Evolutionary conservation across 225 moss, liverwort and hornwort genomes (phyloP).

Genomic region (Sphagnum contortum): DNA sequence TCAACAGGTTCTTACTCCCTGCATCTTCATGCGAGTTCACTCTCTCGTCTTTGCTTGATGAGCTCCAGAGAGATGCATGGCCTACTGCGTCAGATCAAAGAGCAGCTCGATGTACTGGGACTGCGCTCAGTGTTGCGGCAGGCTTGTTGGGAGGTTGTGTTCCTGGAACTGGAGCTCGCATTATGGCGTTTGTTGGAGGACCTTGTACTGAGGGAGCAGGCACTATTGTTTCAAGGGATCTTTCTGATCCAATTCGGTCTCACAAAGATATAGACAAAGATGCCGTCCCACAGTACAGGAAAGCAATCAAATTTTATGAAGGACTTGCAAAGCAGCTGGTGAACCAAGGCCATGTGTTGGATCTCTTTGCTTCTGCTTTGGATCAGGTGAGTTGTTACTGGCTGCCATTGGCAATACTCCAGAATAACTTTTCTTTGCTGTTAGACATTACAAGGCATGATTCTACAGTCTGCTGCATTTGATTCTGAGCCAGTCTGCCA

Average conservation of each 20-base stretch:
- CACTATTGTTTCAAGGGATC: conserved; percentile 82
- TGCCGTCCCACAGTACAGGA: conserved; percentile 74
- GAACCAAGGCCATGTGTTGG: conserved; percentile 93
- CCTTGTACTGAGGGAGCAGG: conserved; percentile 95
- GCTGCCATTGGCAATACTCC: no score
- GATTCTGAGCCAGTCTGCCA: no score
- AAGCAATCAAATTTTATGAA: conserved; percentile 91
- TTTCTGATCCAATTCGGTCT: conserved; percentile 83
- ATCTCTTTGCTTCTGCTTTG: conserved; percentile 89
- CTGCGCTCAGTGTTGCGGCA: conserved; percentile 79
- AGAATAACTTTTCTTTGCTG: no score
- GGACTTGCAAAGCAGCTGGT: conserved; percentile 87
- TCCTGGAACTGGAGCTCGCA: conserved; percentile 95
- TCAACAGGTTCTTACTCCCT: conserved; percentile 74
- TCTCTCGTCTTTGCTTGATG: conserved; percentile 73
- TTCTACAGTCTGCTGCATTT: no score
- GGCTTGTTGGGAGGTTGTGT: conserved; percentile 91
- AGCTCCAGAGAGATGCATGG: conserved; percentile 90
- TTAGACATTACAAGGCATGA: no score
- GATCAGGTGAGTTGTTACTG: conserved; percentile 52
- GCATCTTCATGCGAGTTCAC: conserved; percentile 94
- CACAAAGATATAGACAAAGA: conserved; percentile 97
- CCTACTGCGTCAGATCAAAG: conserved; percentile 81
- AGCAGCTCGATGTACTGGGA: conserved; percentile 85
- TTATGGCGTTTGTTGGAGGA: conserved; percentile 90